Evolutionary conservation across 768 basidiomycete genomes (phyloP), one percentile per base, ranked within the genome.

Genomic region (Pholiota conissans): DNA sequence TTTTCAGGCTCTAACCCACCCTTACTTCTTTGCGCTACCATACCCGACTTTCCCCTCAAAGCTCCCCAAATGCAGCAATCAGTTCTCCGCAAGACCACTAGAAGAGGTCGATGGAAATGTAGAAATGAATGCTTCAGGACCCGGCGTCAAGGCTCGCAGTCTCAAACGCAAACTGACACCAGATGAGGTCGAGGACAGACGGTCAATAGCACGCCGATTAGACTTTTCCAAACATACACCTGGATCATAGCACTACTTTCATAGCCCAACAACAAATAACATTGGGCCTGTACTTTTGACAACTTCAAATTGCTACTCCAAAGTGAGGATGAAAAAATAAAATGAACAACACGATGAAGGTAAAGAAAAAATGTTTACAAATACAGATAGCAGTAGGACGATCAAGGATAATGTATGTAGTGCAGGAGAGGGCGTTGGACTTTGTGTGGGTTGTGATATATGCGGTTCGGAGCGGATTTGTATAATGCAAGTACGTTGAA

Each of bases 41-140:
- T 85, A 90, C 63, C 95, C 97, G 0, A 89, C 95, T 0, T 89
- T 91, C 61, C 94, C 94, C 0, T 87, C 86, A 7, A 90, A 92
- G 65, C 81, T 99, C 1, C 97, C 97, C 0, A 93, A 95, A 83
- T 81, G 79, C 55, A 71, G 74, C 29, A 73, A 73, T 5, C 76
- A 77, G 56, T 65, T 75, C 22, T 65, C 74, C 5, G 70, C 74
- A 18, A 78, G 85, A 27, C 85, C 90, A 4, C 80, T 89, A 3
- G 91, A 91, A 65, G 91, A 93, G 63, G 78, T 90, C 10, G 89
- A 93, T 55, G 89, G 85, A 49, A 91, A 90, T 56, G 83, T 86
- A 18, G 83, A 87, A 11, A 73, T 77, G 48, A 73, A 75, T 26
- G 67, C 75, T 0, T 68, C 79, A 1, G 84, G 82, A 1, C 80